Evolutionary conservation across 345 rosid genomes (phyloP), one percentile per base, ranked within the genome.

Genomic region (Linum tenue): DNA sequence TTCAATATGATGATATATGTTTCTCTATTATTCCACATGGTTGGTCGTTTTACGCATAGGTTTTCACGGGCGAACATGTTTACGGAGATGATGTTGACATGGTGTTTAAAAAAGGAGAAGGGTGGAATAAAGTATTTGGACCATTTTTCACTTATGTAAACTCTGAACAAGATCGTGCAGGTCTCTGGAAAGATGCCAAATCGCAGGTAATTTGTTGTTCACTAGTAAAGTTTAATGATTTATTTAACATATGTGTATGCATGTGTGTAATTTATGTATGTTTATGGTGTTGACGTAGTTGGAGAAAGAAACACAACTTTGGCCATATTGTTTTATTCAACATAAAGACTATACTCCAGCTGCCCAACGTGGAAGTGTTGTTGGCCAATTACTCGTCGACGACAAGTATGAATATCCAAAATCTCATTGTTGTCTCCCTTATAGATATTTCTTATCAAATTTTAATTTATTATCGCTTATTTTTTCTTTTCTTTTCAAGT

Each of bases 91-190:
- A 83, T 0, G 60, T 86, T 5, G 75, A 85, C n/a, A 84, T 86
- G 22, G 38, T 16, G 35, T 86, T 75, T 57, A 40, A 39, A 51
- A 71, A 78, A 50, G 86, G 87, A 6, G 83, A 82, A 74, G 64
- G 87, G 1, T 90, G 99, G 99, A 86, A 81, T 73, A 92, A 86
- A 37, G 84, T 88, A 59, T 79, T 85, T 38, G 98, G 98, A 39
- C 98, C 98, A 10, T 86, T 84, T 43, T 56, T 84, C 56, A 80
- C 81, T 15, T 86, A 86, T 66, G 85, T 92, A 55, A 92, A 92
- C 67, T 83, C 95, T 0, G 77, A 64, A 6, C 67, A 71, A 35
- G 69, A 65, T 40, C n/a, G 0, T 12, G 60, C 16, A 41, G 2
- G 35, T 37, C 92, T 88, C 3, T 94, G 97, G 97, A 44, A 76